Base-by-base conservation (phyloP, 179 eudicot genomes). In the Amaranthus tricolor region DNA sequence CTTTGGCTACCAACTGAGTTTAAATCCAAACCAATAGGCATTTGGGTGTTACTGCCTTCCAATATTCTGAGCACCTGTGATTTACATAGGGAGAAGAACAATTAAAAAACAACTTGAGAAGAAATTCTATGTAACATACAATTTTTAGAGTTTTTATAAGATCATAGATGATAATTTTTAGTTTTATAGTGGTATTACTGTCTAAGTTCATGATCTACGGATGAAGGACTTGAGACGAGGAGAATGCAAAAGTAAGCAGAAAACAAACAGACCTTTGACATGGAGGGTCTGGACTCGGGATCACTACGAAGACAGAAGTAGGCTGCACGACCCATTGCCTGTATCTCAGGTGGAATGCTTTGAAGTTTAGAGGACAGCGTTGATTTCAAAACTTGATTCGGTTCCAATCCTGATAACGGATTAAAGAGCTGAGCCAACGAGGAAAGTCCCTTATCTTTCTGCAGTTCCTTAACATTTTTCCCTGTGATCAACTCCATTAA, bases 401-500 rank as follows among this genome's bases (percentile, higher is more conserved):
- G 72, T 71, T 84, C 88, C 52, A 67, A 59, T 68, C 81, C 64
- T 57, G 88, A 65, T 16, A 87, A 79, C 47, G 90, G 81, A 56
- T 84, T 85, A 71, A 84, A 71, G 19, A 82, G 69, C 67, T 84
- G 87, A 15, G 83, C 71, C 74, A 86, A 72, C 21, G 85, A 78
- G 10, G 85, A 83, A 59, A 73, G 76, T 14, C 76, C 84, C 77
- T 77, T 78, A 60, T 86, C 73, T 57, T 71, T 80, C 68, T 81
- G 90, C 75, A 90, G 83, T 59, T 86, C 89, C n/a, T 77, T 84
- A 14, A 79, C 82, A 79, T 81, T 85, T 82, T 81, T 86, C 50
- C 97, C 91, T 2, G 97, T 89, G 20, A 94, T 90, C 51, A 94
- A 80, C 85, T 94, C 98, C 80, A 94, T 71, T 55, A 93, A 70